Evolutionary conservation across 768 basidiomycete genomes (phyloP).

Genomic region (Suillus variegatus): DNA sequence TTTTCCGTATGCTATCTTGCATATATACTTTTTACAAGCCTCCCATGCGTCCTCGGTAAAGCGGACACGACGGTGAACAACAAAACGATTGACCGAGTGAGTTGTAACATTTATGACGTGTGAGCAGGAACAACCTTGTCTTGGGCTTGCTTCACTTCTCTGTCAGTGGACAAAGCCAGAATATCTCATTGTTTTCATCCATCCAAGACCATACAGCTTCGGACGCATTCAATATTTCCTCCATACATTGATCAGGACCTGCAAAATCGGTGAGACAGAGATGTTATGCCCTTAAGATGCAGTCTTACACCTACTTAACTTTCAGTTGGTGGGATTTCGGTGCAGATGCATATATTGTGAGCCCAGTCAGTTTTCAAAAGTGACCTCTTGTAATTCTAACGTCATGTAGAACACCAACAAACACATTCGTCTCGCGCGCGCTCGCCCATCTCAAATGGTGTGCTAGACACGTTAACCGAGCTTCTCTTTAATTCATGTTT

Average conservation of each 20-base stretch:
- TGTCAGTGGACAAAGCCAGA: neutral
- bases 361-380: conserved; percentile 32
- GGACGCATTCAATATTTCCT: conserved; percentile 85
- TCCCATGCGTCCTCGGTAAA: conserved; percentile 33
- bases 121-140: neutral
- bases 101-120: conserved; percentile 23
- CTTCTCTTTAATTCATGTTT: conserved; percentile 3
- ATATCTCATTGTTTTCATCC: conserved; percentile 4
- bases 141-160: conserved; percentile 2
- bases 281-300: neutral
- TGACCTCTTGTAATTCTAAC: neutral
- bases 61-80: conserved; percentile 60
- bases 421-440: conserved; percentile 83
- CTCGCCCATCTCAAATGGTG: conserved; percentile 81
- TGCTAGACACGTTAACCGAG: conserved; percentile 1
- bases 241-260: conserved; percentile 95
- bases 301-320: conserved; percentile 1
- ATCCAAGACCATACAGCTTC: conserved; percentile 66
- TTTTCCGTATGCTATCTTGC: conserved; percentile 21
- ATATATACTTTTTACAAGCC: conserved; percentile 19
- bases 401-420: conserved; percentile 86
- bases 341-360: conserved; percentile 81
- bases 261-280: conserved; percentile 72
- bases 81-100: conserved; percentile 74
- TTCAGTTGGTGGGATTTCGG: conserved; percentile 97